Evolutionary conservation across 2,329 filamentous ascomycete genomes (phyloP).

Genomic region (Aspergillus sojae): DNA sequence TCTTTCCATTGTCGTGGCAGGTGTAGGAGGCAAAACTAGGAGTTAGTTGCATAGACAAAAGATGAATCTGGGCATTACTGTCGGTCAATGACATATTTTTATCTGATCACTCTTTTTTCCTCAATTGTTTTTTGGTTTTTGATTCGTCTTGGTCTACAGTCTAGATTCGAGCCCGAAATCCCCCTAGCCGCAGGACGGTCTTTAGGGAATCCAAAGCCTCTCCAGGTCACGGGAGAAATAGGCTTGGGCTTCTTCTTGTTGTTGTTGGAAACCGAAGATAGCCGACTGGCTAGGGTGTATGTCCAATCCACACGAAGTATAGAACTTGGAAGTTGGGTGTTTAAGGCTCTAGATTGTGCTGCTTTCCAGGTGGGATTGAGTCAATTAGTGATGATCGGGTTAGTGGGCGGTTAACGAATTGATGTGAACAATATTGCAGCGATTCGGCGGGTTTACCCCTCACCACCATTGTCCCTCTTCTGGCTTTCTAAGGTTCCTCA

Average conservation of each 20-base stretch:
- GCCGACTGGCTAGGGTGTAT: background rate
- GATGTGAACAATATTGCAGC: background rate
- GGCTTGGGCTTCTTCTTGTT: background rate
- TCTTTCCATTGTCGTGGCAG: conserved; percentile 4
- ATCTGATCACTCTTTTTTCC: background rate
- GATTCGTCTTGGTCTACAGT: background rate
- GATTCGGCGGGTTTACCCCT: background rate
- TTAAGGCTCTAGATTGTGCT: background rate
- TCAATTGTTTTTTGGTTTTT: background rate
- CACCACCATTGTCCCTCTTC: background rate
- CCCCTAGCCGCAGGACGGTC: background rate
- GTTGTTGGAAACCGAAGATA: background rate
- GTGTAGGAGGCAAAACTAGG: conserved; percentile 8
- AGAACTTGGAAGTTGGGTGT: background rate
- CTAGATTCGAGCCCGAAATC: background rate
- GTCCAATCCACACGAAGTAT: background rate
- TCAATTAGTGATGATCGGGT: background rate
- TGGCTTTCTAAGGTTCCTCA: background rate
- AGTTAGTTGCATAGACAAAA: conserved; percentile 15
- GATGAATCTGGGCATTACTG: conserved; percentile 2
- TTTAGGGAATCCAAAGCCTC: background rate
- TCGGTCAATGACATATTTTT: background rate
- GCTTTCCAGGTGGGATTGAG: background rate
- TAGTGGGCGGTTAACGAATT: background rate
- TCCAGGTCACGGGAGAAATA: background rate